Percentiles rank a stretch among this genome's conserved stretches.
Conservation (phyloP, 169 alveolate species). For the Plasmodium inui region DNA sequence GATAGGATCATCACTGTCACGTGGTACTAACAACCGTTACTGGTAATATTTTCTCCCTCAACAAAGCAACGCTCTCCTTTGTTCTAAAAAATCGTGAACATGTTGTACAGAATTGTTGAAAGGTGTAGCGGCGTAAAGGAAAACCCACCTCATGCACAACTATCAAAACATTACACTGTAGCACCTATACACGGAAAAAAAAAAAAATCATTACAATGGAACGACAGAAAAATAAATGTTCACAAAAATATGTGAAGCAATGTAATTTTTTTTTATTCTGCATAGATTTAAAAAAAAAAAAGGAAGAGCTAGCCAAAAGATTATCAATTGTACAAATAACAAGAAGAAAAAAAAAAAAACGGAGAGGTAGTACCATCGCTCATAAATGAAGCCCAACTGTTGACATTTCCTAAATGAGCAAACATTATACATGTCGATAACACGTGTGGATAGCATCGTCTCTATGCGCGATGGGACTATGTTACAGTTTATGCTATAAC, state of each 20-base stretch:
- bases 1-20: not conserved
- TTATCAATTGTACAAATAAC: not conserved
- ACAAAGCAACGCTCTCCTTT: not conserved
- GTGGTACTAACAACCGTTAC: not conserved
- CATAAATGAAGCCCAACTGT: not conserved
- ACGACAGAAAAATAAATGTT: not conserved
- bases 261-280: not conserved
- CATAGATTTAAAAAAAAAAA: constrained; percentile 9
- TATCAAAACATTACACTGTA: not conserved
- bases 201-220: not conserved
- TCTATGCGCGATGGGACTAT: not conserved
- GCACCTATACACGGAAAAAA: not conserved
- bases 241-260: not conserved
- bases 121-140: not conserved
- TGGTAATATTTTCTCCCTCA: not conserved
- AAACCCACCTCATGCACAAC: not conserved
- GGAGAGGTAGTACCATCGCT: not conserved
- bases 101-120: not conserved
- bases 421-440: not conserved
- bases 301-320: not conserved
- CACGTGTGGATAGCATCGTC: not conserved
- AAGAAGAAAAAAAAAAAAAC: not conserved
- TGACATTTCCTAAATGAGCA: not conserved
- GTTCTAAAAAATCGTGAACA: not conserved
- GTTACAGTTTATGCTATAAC: not conserved